Evolutionary conservation across 2,329 filamentous ascomycete genomes (phyloP).

Genomic region (Aschersonia sp.): DNA sequence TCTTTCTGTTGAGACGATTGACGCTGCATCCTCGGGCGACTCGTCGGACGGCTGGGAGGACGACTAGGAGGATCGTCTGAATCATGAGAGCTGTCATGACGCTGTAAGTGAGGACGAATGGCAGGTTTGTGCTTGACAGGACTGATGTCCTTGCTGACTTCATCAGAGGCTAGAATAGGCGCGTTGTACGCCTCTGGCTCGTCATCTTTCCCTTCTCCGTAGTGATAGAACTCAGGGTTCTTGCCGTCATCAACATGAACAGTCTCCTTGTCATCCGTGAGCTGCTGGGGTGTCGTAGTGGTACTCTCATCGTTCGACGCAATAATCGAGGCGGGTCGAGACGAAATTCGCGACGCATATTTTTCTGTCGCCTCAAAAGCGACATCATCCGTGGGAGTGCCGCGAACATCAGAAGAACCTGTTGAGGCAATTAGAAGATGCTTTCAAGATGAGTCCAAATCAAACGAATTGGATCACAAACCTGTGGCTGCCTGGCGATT

Average conservation of each 20-base stretch:
- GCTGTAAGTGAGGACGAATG: conserved; percentile 58
- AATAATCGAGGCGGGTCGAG: conserved; percentile 32
- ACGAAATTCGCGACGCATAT: conserved; percentile 61
- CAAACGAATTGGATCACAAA: neutral
- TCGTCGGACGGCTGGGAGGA: conserved; percentile 49
- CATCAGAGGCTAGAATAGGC: conserved; percentile 81
- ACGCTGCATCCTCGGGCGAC: conserved; percentile 43
- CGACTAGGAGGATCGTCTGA: conserved; percentile 44
- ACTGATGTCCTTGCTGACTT: conserved; percentile 61
- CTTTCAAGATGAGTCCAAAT: too few species aligned
- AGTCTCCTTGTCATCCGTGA: conserved; percentile 17
- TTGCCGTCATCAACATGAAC: conserved; percentile 28
- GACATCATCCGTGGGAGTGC: conserved; percentile 81
- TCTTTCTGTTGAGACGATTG: conserved; percentile 35
- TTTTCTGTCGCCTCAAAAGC: conserved; percentile 80
- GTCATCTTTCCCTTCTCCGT: conserved; percentile 21
- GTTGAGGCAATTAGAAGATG: conserved; percentile 4
- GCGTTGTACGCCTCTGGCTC: conserved; percentile 42
- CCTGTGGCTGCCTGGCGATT: conserved; percentile 32
- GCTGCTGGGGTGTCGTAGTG: conserved; percentile 12
- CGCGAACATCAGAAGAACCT: conserved; percentile 50
- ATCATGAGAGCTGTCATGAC: conserved; percentile 44
- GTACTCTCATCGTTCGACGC: conserved; percentile 11
- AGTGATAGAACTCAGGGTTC: neutral
- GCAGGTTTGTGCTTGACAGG: conserved; percentile 63